phyloP scores from a whole-genome alignment of 2,329 filamentous ascomycete genomes.

The Colletotrichum neosansevieriae region DNA sequence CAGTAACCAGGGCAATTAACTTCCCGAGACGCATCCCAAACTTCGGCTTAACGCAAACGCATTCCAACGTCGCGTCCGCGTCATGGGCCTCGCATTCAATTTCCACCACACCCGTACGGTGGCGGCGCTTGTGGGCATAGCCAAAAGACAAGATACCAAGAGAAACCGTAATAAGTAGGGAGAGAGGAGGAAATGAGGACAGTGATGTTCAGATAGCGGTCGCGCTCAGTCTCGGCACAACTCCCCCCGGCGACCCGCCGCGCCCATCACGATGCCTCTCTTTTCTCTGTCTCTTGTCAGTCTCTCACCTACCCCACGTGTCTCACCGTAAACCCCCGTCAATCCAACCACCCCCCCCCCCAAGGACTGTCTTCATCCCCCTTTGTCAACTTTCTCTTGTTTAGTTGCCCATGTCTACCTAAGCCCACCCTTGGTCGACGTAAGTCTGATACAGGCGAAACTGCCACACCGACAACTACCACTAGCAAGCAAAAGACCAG shows the following conservation, averaged over 20 bases:
- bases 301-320: constrained; percentile 19
- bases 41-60: constrained; percentile 9
- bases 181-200: not conserved
- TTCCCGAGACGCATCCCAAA: constrained; percentile 19
- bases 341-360: not conserved
- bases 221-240: constrained; percentile 22
- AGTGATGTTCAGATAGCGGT: not conserved
- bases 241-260: not conserved
- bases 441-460: too few relatives aligned
- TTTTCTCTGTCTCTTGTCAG: not conserved
- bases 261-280: constrained; percentile 1
- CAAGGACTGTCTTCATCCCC: not conserved
- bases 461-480: not conserved
- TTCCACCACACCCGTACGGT: too few relatives aligned
- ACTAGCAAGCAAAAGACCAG: not conserved
- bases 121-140: too few relatives aligned
- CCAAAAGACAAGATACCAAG: not conserved
- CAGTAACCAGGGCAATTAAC: constrained; percentile 4
- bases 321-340: constrained; percentile 3
- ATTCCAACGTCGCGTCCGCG: too few relatives aligned
- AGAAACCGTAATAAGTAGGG: too few relatives aligned
- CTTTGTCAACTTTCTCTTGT: not conserved
- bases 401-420: not conserved
- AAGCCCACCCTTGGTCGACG: too few relatives aligned
- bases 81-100: too few relatives aligned